These are phyloP conservation scores for Naganishia randhawae DNA, from an alignment of 768 basidiomycete genomes.

Conservation along the genomic window DNA sequence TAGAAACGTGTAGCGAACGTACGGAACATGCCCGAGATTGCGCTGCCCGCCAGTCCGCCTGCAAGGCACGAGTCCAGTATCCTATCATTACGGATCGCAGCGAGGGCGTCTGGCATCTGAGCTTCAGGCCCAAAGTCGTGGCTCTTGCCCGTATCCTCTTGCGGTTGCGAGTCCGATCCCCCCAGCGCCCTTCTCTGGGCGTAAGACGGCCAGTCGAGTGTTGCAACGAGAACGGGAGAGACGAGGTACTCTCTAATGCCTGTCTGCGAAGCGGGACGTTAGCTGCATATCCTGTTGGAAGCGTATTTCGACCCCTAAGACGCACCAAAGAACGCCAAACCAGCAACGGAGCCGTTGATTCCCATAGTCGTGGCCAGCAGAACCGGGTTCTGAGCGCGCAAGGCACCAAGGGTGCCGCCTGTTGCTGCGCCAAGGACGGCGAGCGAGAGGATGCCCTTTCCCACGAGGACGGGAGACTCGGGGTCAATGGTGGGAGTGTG, in stretches of 20 bases:
- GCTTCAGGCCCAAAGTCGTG: no score
- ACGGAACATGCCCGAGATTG: slow-evolving; percentile 16
- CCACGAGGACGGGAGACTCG: slow-evolving; percentile 39
- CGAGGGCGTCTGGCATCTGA: neutral
- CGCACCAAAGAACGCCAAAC: slow-evolving; percentile 75
- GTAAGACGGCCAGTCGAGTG: slow-evolving; percentile 57
- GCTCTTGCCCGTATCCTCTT: slow-evolving; percentile 31
- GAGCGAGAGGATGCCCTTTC: slow-evolving; percentile 34
- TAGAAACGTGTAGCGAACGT: neutral
- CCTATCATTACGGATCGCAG: slow-evolving; percentile 12
- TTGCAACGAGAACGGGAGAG: slow-evolving; percentile 60
- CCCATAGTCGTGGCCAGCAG: slow-evolving; percentile 62
- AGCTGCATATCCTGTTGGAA: neutral
- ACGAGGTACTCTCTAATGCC: slow-evolving; percentile 74
- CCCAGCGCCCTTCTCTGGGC: slow-evolving; percentile 27
- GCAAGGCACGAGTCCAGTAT: slow-evolving; percentile 25
- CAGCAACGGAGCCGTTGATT: slow-evolving; percentile 67
- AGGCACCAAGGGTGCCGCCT: slow-evolving; percentile 55
- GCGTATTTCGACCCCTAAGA: slow-evolving; percentile 30
- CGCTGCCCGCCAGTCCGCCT: slow-evolving; percentile 20
- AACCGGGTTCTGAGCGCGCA: slow-evolving; percentile 57
- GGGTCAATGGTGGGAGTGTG: slow-evolving; percentile 36
- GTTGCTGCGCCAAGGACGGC: slow-evolving; percentile 59
- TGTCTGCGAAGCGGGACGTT: slow-evolving; percentile 44
- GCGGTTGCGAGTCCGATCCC: slow-evolving; percentile 3